Percentiles rank a stretch among this genome's conserved stretches.
Evolutionary conservation across 2,329 filamentous ascomycete species (phyloP).

Genomic region (Colletotrichum ledebouriae): DNA sequence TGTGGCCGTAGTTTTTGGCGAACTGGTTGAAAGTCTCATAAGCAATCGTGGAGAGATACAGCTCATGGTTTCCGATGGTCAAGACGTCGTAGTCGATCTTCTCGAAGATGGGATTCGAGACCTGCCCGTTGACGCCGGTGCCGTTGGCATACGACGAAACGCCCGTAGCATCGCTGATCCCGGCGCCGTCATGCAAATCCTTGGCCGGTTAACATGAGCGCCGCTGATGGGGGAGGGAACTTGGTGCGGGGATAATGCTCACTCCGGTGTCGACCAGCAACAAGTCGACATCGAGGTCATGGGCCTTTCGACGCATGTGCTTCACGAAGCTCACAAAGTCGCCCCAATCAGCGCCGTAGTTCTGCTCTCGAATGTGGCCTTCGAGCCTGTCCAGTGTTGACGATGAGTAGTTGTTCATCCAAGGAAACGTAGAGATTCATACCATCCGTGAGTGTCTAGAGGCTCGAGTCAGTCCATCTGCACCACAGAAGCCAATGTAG

Average conservation of each 20-base stretch:
- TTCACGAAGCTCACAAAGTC: conserved; percentile 73
- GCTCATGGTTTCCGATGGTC: conserved; percentile 71
- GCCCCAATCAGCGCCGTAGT: conserved; percentile 76
- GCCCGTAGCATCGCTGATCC: conserved; percentile 70
- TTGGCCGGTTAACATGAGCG: conserved; percentile 47
- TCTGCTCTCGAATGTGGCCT: conserved; percentile 71
- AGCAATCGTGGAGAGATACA: conserved; percentile 72
- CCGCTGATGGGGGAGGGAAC: background rate
- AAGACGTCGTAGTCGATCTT: conserved; percentile 59
- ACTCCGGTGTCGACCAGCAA: conserved; percentile 71
- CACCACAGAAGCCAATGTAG: conserved; percentile 68
- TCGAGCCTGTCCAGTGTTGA: conserved; percentile 59
- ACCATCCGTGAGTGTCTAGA: conserved; percentile 27
- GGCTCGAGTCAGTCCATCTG: background rate
- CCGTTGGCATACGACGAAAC: conserved; percentile 34
- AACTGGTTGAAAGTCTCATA: conserved; percentile 73
- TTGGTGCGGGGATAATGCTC: conserved; percentile 28
- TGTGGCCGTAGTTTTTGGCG: conserved; percentile 65
- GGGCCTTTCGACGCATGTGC: conserved; percentile 71
- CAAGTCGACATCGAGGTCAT: conserved; percentile 69
- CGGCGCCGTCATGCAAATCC: conserved; percentile 76
- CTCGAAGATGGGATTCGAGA: conserved; percentile 63
- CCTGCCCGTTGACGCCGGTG: conserved; percentile 62
- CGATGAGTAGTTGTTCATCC: background rate
- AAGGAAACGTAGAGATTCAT: background rate